Evolutionary conservation across 768 basidiomycete species (phyloP).

Genomic region (Collybia nuda): DNA sequence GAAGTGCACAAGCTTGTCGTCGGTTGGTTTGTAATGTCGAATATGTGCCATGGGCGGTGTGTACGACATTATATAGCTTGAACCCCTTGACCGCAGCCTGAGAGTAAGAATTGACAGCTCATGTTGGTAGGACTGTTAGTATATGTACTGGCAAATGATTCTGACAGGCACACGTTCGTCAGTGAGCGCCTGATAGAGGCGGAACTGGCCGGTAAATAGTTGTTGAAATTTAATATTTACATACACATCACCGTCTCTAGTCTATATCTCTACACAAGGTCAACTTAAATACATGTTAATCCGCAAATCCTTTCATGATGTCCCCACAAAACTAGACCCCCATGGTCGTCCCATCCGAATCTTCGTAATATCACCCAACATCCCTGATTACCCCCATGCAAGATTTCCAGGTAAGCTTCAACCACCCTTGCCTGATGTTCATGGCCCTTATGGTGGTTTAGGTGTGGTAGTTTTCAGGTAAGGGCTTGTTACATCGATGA

Average conservation of each 20-base stretch:
- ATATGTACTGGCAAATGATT: no score
- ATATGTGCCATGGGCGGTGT: conserved; percentile 42
- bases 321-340: conserved; percentile 66
- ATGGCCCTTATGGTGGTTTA: conserved; percentile 22
- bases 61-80: conserved; percentile 31
- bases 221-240: no score
- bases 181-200: no score
- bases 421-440: background rate
- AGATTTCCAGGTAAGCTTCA: conserved; percentile 74
- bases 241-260: no score
- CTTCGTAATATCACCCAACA: conserved; percentile 76
- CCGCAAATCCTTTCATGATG: conserved; percentile 73
- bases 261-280: background rate
- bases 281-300: conserved; percentile 71
- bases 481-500: background rate
- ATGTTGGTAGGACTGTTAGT: no score
- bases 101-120: no score
- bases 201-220: no score
- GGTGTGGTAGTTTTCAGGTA: conserved; percentile 85
- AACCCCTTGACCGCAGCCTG: no score
- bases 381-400: conserved; percentile 84
- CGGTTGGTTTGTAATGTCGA: conserved; percentile 47
- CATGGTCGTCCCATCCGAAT: conserved; percentile 70
- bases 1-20: conserved; percentile 65
- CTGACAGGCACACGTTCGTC: conserved; percentile 5